phyloP scores from a whole-genome alignment of 2,329 filamentous ascomycete species.

The Alternaria panax region DNA sequence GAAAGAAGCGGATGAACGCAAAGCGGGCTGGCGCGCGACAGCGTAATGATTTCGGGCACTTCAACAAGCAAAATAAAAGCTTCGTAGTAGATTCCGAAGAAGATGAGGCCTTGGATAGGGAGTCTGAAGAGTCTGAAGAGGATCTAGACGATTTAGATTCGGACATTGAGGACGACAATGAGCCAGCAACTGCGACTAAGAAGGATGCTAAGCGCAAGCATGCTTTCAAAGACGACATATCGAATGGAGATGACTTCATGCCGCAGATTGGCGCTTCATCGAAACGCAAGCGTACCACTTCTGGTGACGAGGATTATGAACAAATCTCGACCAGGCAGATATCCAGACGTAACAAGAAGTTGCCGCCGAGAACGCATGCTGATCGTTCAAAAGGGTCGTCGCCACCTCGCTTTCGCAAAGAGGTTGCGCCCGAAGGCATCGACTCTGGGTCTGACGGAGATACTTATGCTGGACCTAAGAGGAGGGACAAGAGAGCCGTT shows the following conservation, averaged over 20 bases:
- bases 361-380: background rate
- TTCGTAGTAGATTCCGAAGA: background rate
- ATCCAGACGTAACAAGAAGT: constrained; percentile 1
- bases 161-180: background rate
- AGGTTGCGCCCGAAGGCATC: background rate
- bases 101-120: background rate
- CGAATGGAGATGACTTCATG: background rate
- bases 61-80: background rate
- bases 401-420: background rate
- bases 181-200: background rate
- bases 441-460: constrained; percentile 18
- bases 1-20: background rate
- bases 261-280: background rate
- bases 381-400: background rate
- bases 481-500: background rate
- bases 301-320: background rate
- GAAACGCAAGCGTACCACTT: background rate
- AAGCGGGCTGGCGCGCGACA: background rate
- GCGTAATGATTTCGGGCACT: constrained; percentile 8
- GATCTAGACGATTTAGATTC: background rate
- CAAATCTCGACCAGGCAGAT: background rate
- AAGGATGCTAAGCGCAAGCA: background rate
- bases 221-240: background rate
- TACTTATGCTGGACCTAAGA: constrained; percentile 11
- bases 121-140: background rate